phyloP scores from a whole-genome alignment of 116 monocot species.

The Posidonia oceanica region DNA sequence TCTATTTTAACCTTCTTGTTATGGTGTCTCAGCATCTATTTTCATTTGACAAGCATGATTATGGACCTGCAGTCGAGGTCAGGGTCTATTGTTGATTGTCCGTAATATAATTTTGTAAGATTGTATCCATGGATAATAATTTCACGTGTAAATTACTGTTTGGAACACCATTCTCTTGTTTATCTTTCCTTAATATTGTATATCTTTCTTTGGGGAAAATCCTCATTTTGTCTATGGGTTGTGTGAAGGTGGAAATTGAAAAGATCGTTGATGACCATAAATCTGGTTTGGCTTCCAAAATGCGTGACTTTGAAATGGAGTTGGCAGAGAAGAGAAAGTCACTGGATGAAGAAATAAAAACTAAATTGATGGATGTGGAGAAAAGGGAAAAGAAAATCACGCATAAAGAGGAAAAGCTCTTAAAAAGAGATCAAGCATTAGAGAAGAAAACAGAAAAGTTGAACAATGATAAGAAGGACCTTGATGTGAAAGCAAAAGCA shows the following conservation, averaged over 20 bases:
- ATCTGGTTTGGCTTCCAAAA: conserved; percentile 41
- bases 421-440: conserved; percentile 52
- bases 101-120: neutral
- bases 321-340: conserved; percentile 37
- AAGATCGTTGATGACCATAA: conserved; percentile 76
- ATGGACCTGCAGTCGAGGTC: too few relatives aligned
- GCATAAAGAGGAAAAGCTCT: conserved; percentile 34
- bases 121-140: too few relatives aligned
- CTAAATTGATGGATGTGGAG: conserved; percentile 31
- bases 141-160: too few relatives aligned
- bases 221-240: neutral
- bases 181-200: too few relatives aligned
- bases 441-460: conserved; percentile 39
- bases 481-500: conserved; percentile 52
- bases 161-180: too few relatives aligned
- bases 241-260: conserved; percentile 59
- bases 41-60: neutral
- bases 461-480: conserved; percentile 41
- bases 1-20: neutral
- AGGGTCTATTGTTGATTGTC: neutral
- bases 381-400: conserved; percentile 35
- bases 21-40: neutral
- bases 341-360: conserved; percentile 48
- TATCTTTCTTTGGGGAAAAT: neutral
- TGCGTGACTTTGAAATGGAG: conserved; percentile 60